Evolutionary conservation across 768 basidiomycete genomes (phyloP), one percentile per base, ranked within the genome.

Genomic region (Mycena pura): DNA sequence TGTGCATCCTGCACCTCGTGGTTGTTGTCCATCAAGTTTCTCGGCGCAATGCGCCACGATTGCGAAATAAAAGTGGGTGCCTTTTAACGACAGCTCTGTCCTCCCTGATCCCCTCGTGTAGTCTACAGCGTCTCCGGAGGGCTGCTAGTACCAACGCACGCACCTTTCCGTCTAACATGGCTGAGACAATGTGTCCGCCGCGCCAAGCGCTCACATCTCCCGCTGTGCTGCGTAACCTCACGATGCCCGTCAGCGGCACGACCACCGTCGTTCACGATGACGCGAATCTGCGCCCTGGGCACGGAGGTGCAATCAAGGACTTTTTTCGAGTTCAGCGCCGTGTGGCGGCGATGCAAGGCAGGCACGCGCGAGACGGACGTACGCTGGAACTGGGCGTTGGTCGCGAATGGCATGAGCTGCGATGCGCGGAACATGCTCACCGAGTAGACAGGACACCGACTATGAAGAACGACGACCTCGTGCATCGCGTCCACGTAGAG

Each of bases 401-500:
- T 38, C 9, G n/a, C 7, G 4, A 25, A 6, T 31, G 21, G 31
- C 13, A 90, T 87, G 38, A 93, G 78, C 62, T 93, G 84, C 5
- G 92, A 83, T 0, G 85, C 80, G 10, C 67, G 85, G 86, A 80
- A 92, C 72, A 64, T 0, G 85, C 32, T n/a, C n/a, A n/a, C n/a
- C n/a, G 29, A 2, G 51, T 24, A 27, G 36, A 49, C 27, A 19
- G 75, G 83, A 22, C 63, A 91, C 91, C 84, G 68, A 93, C 91
- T 21, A 93, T n/a, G n/a, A n/a, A n/a, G 76, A 0, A 95, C 85
- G 29, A 95, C 91, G 15, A 93, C 91, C 66, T 96, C 95, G 58
- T 96, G 95, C 1, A 90, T 92, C 5, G 92, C 92, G 69, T 96
- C 95, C 6, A 94, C 93, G 60, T 95, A 96, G 27, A 96, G 71